Percentiles rank a stretch among this genome's conserved stretches.
Evolutionary conservation across 805 yeast genomes (phyloP).

Genomic region (Candida koratica): DNA sequence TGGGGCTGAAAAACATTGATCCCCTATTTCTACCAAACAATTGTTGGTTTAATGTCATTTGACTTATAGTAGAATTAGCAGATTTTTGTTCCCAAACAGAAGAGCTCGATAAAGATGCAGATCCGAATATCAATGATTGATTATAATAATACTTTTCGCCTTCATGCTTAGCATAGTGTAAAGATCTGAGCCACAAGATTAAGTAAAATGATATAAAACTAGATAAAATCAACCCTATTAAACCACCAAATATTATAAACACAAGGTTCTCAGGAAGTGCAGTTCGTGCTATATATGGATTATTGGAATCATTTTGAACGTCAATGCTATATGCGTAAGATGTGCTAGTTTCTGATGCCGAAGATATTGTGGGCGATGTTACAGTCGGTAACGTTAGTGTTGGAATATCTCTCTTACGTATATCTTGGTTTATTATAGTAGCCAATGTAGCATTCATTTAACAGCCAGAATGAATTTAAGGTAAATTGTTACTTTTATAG

Average conservation of each 20-base stretch:
- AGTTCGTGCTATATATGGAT: constrained; percentile 30
- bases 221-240: constrained; percentile 22
- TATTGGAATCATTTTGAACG: constrained; percentile 11
- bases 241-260: constrained; percentile 41
- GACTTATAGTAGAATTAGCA: constrained; percentile 12
- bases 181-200: constrained; percentile 21
- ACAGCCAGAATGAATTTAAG: background rate
- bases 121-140: constrained; percentile 8
- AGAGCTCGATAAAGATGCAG: constrained; percentile 11
- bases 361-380: constrained; percentile 2
- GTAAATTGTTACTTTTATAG: too few relatives aligned
- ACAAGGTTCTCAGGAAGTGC: constrained; percentile 34
- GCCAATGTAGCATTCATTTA: background rate
- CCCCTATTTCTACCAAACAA: constrained; percentile 30
- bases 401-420: constrained; percentile 13
- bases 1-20: constrained; percentile 53
- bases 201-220: constrained; percentile 20
- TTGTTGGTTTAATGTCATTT: constrained; percentile 13
- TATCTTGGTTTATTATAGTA: too few relatives aligned
- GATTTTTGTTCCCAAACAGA: constrained; percentile 23
- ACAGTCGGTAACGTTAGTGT: constrained; percentile 11
- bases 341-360: constrained; percentile 3
- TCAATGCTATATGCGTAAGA: constrained; percentile 12
- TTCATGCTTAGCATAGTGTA: constrained; percentile 26
- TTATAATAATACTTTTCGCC: constrained; percentile 29